Conservation (phyloP, 2,329 filamentous ascomycete species). For the Aureobasidium mangrovei region DNA sequence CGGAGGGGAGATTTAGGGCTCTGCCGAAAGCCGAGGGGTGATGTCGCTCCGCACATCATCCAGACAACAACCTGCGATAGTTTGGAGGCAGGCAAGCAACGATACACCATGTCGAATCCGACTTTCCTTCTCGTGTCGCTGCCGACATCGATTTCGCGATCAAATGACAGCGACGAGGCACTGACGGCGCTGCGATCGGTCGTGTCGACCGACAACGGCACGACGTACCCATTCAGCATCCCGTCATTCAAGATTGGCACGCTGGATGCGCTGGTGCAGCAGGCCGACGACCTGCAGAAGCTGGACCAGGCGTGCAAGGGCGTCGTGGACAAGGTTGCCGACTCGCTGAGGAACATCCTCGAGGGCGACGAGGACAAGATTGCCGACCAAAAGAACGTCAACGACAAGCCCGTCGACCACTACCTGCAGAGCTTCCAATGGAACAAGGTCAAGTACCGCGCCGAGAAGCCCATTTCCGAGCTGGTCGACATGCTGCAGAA, state of each 20-base stretch:
- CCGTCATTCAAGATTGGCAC: constrained; percentile 98
- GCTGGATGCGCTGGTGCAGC: constrained; percentile 86
- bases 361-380: constrained; percentile 78
- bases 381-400: constrained; percentile 81
- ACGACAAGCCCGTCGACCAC: constrained; percentile 92
- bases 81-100: background rate
- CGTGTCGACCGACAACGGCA: constrained; percentile 65
- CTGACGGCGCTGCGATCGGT: constrained; percentile 65
- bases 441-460: constrained; percentile 97
- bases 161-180: constrained; percentile 71
- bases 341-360: constrained; percentile 73
- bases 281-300: constrained; percentile 91
- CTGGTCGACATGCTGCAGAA: constrained; percentile 83
- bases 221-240: constrained; percentile 67
- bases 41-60: background rate
- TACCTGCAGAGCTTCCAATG: constrained; percentile 84
- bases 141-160: constrained; percentile 76
- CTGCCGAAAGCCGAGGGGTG: background rate
- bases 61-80: background rate
- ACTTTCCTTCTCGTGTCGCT: constrained; percentile 87
- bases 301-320: constrained; percentile 69
- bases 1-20: background rate
- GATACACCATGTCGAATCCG: constrained; percentile 33
- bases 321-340: constrained; percentile 79
- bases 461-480: constrained; percentile 81